Percentiles rank a stretch among this genome's conserved stretches.
These are phyloP conservation scores for Mortierella sp. DNA, from an alignment of 371 early-diverging fungal species.

Conservation along the genomic window DNA sequence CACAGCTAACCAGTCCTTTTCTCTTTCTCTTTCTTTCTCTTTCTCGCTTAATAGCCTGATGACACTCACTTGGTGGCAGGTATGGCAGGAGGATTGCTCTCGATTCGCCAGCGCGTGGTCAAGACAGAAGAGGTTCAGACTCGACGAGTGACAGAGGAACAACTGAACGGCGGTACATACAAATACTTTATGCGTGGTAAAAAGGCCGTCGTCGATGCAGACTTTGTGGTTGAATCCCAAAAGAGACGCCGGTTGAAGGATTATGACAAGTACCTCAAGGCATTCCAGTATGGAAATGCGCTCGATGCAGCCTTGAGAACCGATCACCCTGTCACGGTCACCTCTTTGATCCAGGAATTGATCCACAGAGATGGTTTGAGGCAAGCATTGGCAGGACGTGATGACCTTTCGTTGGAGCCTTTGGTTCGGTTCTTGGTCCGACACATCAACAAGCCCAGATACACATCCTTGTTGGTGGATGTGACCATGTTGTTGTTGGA, in stretches of 20 bases:
- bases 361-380: slow-evolving; percentile 85
- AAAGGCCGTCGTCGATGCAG: slow-evolving; percentile 60
- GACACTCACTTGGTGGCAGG: slow-evolving; percentile 92
- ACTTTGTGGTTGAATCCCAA: slow-evolving; percentile 75
- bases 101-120: slow-evolving; percentile 82
- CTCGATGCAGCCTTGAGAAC: slow-evolving; percentile 76
- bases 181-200: slow-evolving; percentile 81
- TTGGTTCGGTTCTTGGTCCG: slow-evolving; percentile 81
- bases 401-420: slow-evolving; percentile 87
- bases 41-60: slow-evolving; percentile 63
- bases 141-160: slow-evolving; percentile 56
- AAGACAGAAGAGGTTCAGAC: slow-evolving; percentile 63
- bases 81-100: slow-evolving; percentile 90
- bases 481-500: slow-evolving; percentile 81
- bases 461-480: slow-evolving; percentile 78
- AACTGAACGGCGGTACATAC: slow-evolving; percentile 66
- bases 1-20: background rate
- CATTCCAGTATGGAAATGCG: slow-evolving; percentile 89
- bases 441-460: slow-evolving; percentile 82
- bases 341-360: slow-evolving; percentile 88
- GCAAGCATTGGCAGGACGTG: slow-evolving; percentile 85
- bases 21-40: background rate
- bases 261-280: slow-evolving; percentile 84
- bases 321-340: slow-evolving; percentile 65
- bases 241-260: slow-evolving; percentile 69